A percentile compares a stretch with the other conserved stretches of the same genome.
Conservation (phyloP, 352 stramenopile species). For the Globisporangium polare region DNA sequence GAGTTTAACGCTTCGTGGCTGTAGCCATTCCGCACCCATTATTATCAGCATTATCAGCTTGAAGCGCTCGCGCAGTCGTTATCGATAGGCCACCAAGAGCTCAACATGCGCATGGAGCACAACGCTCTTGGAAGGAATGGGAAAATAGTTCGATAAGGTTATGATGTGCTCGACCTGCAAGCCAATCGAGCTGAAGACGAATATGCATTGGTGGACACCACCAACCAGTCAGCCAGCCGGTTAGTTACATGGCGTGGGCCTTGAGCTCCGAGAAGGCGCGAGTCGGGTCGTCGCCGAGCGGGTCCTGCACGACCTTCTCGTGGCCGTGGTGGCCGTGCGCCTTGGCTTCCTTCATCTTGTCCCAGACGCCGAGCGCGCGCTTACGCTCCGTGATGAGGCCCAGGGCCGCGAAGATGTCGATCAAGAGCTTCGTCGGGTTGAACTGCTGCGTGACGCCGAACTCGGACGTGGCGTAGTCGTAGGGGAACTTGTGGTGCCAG, state of each 20-base stretch:
- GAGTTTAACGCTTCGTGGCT: too few species aligned
- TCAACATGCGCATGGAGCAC: too few species aligned
- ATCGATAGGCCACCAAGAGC: too few species aligned
- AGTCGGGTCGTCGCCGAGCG: slow-evolving; percentile 50
- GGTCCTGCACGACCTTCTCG: slow-evolving; percentile 43
- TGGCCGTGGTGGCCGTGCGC: slow-evolving; percentile 19
- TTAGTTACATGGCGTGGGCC: slow-evolving; percentile 28
- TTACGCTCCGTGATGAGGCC: slow-evolving; percentile 95
- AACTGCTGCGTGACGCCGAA: slow-evolving; percentile 95
- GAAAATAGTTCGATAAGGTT: too few species aligned
- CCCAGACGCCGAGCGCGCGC: slow-evolving; percentile 92
- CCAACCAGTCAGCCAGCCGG: slow-evolving; percentile 43
- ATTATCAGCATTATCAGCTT: too few species aligned
- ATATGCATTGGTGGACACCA: too few species aligned
- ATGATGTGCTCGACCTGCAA: too few species aligned
- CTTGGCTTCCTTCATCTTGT: slow-evolving; percentile 82
- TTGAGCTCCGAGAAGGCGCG: slow-evolving; percentile 64
- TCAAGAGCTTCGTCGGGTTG: slow-evolving; percentile 98
- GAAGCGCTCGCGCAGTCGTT: too few species aligned
- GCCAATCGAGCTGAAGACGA: too few species aligned
- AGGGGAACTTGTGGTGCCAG: slow-evolving; percentile 99
- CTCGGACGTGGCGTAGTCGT: slow-evolving; percentile 98
- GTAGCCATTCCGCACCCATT: too few species aligned
- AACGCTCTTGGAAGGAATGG: too few species aligned
- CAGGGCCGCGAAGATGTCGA: slow-evolving; percentile 90